Base-by-base conservation (phyloP, 2,329 filamentous ascomycete species). In the Coniochaeta sp. region DNA sequence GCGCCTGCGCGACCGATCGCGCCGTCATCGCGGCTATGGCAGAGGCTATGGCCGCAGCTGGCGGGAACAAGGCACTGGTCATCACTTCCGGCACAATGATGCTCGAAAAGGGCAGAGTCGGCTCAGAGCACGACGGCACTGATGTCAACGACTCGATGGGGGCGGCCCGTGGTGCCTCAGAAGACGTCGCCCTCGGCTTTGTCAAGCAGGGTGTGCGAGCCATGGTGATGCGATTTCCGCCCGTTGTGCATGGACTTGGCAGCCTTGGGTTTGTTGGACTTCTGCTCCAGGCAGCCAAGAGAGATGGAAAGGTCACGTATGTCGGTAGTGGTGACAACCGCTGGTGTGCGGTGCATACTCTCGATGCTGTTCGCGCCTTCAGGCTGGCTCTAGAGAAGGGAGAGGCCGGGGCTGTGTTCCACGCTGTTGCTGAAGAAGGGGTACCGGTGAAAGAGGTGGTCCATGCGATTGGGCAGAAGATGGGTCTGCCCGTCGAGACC, bases 301-400 rank as follows among this genome's bases (percentile, higher is more conserved):
- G 69, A 43, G 68, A 65, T 3, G 72, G 72, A 8, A 64, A 66
- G 12, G 66, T 70, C 0, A 65, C 65, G 0, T 77, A 76, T 61
- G 62, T 77, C 11, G 71, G 67, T 9, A 71, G 74, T 16, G 76
- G 74, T 0, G 57, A 64, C 1, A 70, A 72, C 58, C 66, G 66
- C 19, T 77, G 74, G 72, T 68, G 70, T 8, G 72, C 73, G 3
- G 70, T 70, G 11, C 72, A 78, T 8, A 59, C 47, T 28, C 28
- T 62, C 16, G 77, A 79, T 60, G 73, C 75, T 1, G 77, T 76
- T 0, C 52, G 52, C 33, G 50, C 74, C 6, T 77, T 69, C 58
- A 68, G 74, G 3, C 66, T 77, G 6, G 70, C 65, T 0, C 11
- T 76, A n/a, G 75, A 77, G 62, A 73, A 73, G 60, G 76, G 68